Evolutionary conservation across 805 yeast species (phyloP).

Genomic region (Candida verbasci): DNA sequence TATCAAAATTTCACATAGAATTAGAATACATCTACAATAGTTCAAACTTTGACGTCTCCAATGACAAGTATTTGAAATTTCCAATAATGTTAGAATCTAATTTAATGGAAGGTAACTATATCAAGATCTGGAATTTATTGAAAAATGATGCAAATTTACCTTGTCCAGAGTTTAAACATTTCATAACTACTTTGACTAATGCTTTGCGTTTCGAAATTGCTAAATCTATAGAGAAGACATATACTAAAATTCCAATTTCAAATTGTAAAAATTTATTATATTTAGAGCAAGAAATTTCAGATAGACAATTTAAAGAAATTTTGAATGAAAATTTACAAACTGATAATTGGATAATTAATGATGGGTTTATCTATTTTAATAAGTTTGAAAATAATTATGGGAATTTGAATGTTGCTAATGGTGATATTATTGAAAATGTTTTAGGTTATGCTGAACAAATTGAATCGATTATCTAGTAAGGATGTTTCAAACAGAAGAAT

Average conservation of each 20-base stretch:
- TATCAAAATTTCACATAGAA: conserved; percentile 87
- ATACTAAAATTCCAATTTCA: conserved; percentile 67
- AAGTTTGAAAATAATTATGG: conserved; percentile 47
- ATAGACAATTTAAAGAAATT: conserved; percentile 24
- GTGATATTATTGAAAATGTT: conserved; percentile 56
- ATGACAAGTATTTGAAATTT: conserved; percentile 60
- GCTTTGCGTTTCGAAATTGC: conserved; percentile 88
- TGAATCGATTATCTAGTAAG: conserved; percentile 67
- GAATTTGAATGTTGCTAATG: conserved; percentile 35
- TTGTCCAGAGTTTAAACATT: conserved; percentile 71
- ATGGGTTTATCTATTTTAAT: conserved; percentile 34
- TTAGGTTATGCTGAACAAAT: conserved; percentile 84
- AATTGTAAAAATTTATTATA: conserved; percentile 81
- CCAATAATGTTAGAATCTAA: conserved; percentile 89
- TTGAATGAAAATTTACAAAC: conserved; percentile 32
- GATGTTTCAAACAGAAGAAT: too few relatives aligned
- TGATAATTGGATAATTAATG: conserved; percentile 27
- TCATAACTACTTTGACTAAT: conserved; percentile 67
- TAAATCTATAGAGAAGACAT: conserved; percentile 74
- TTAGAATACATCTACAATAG: conserved; percentile 64
- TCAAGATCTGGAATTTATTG: conserved; percentile 78
- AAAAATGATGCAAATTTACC: conserved; percentile 54
- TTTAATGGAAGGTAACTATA: conserved; percentile 95
- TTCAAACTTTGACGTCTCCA: conserved; percentile 57
- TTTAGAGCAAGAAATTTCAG: conserved; percentile 44